phyloP scores from a whole-genome alignment of 2,329 filamentous ascomycete genomes.

The Ophiostoma tasmaniense region DNA sequence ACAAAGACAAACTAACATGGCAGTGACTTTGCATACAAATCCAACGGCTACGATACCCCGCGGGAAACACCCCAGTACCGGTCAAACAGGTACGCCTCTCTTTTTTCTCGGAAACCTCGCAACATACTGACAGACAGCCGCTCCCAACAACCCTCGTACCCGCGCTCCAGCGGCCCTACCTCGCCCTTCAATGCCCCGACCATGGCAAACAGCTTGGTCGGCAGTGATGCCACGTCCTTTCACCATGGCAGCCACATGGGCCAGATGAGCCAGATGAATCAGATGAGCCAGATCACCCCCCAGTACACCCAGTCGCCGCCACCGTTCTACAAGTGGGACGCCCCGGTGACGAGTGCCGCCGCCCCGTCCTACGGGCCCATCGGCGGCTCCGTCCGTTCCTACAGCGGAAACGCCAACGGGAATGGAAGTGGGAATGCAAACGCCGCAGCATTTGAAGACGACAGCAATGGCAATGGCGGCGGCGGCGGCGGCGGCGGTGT shows the following conservation, averaged over 20 bases:
- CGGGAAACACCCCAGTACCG: conserved; percentile 23
- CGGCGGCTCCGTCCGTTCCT: conserved; percentile 20
- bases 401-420: conserved; percentile 13
- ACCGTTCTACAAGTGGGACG: conserved; percentile 18
- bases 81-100: conserved; percentile 26
- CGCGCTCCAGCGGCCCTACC: conserved; percentile 27
- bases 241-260: conserved; percentile 25
- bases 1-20: conserved; percentile 9
- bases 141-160: conserved; percentile 37
- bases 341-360: conserved; percentile 15
- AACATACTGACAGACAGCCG: conserved; percentile 16
- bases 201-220: conserved; percentile 30
- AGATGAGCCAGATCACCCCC: neutral
- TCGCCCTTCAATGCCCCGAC: conserved; percentile 16
- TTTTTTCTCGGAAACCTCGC: neutral
- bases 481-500: neutral
- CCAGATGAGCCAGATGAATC: neutral
- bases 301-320: conserved; percentile 19
- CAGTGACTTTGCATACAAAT: conserved; percentile 30
- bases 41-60: conserved; percentile 27
- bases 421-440: too few species aligned
- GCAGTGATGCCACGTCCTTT: conserved; percentile 23
- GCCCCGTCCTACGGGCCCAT: conserved; percentile 17
- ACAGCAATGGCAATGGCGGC: too few species aligned
- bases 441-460: too few species aligned